These are phyloP conservation scores for Phaffomyces thermotolerans DNA, from an alignment of 805 yeast genomes.

Conservation along the genomic window DNA sequence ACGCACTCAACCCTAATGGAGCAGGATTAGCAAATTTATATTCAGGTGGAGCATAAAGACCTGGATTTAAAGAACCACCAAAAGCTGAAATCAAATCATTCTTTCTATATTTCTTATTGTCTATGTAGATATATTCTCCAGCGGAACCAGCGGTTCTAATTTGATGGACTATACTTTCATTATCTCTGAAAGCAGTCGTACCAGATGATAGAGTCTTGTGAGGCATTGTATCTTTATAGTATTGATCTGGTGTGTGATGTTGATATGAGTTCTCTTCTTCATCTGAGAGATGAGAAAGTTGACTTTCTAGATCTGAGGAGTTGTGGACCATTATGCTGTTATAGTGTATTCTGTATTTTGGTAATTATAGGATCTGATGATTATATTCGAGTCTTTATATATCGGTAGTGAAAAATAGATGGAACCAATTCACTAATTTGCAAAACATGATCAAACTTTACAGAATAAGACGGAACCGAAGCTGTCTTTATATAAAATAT, in stretches of 20 bases:
- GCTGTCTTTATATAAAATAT: too few relatives aligned
- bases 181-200: neutral
- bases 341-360: too few relatives aligned
- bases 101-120: slow-evolving; percentile 26
- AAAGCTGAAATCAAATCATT: slow-evolving; percentile 50
- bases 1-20: slow-evolving; percentile 54
- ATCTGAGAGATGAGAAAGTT: slow-evolving; percentile 13
- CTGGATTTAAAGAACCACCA: slow-evolving; percentile 71
- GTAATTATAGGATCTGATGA: too few relatives aligned
- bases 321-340: neutral
- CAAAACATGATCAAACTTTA: too few relatives aligned
- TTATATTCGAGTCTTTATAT: too few relatives aligned
- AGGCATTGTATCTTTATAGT: neutral
- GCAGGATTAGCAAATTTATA: slow-evolving; percentile 57
- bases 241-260: slow-evolving; percentile 5
- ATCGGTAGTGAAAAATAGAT: too few relatives aligned
- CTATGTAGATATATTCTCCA: slow-evolving; percentile 20
- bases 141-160: slow-evolving; percentile 23
- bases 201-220: neutral
- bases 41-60: slow-evolving; percentile 38
- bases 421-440: too few relatives aligned
- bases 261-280: slow-evolving; percentile 5
- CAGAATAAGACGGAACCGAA: too few relatives aligned
- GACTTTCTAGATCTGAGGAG: slow-evolving; percentile 8
- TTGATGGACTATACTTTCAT: slow-evolving; percentile 5